Conservation (phyloP, 2,329 filamentous ascomycete genomes). For the Aureobasidium sp. region DNA sequence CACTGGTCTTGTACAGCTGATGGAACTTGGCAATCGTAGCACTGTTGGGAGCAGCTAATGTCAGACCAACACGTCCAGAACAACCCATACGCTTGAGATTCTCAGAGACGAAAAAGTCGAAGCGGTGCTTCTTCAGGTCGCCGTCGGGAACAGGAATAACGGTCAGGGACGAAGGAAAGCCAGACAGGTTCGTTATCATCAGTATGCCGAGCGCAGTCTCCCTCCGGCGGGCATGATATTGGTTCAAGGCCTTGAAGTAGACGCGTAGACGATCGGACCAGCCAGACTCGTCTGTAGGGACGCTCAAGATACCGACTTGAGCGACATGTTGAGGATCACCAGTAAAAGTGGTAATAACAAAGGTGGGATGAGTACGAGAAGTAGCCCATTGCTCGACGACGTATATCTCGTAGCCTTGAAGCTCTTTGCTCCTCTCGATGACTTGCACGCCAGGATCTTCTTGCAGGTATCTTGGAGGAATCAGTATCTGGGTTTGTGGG, state of each 20-base stretch:
- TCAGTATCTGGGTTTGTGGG: conserved; percentile 12
- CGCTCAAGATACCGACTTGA: conserved; percentile 70
- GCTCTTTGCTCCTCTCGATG: conserved; percentile 60
- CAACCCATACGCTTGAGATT: conserved; percentile 88
- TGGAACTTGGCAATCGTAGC: conserved; percentile 88
- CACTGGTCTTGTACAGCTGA: conserved; percentile 80
- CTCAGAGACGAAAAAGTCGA: conserved; percentile 88
- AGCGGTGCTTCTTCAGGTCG: conserved; percentile 70
- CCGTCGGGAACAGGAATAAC: conserved; percentile 88
- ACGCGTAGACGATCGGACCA: conserved; percentile 75
- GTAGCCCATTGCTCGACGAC: conserved; percentile 97
- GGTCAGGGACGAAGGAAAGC: conserved; percentile 83
- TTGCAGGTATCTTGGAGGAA: conserved; percentile 58
- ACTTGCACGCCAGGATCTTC: conserved; percentile 72
- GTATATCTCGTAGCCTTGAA: conserved; percentile 86
- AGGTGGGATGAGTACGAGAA: conserved; percentile 80
- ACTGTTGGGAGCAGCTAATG: conserved; percentile 66
- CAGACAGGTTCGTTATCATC: conserved; percentile 90
- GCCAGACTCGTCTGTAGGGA: conserved; percentile 68
- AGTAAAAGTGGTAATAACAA: conserved; percentile 88
- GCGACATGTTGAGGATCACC: conserved; percentile 74
- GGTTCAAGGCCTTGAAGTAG: conserved; percentile 79
- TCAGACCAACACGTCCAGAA: conserved; percentile 80
- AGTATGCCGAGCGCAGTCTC: conserved; percentile 76
- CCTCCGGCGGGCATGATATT: conserved; percentile 77